phyloP scores from a whole-genome alignment of 169 alveolate genomes.

The Plasmodium fragile region DNA sequence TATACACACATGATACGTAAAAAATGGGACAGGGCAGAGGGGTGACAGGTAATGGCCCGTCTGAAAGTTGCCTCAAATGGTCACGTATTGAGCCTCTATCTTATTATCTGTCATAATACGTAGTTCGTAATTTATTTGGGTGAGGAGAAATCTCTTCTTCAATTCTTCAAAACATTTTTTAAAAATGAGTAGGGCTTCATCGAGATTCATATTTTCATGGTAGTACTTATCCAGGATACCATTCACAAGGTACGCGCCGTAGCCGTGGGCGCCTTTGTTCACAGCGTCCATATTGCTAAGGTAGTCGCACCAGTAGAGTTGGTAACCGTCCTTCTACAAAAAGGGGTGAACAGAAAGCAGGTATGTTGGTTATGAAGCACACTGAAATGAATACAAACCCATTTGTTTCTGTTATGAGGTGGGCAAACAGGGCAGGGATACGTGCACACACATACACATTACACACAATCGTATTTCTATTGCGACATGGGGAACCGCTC shows the following conservation, averaged over 20 bases:
- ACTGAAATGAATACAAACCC: not conserved
- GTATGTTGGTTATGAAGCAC: not conserved
- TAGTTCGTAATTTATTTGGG: conserved; percentile 86
- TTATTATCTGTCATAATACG: conserved; percentile 82
- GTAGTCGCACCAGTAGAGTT: conserved; percentile 93
- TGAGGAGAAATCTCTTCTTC: conserved; percentile 89
- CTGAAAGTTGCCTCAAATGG: conserved; percentile 5
- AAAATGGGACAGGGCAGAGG: not conserved
- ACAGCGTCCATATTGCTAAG: conserved; percentile 89
- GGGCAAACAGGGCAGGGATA: not conserved
- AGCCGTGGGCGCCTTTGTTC: conserved; percentile 94
- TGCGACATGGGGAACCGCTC: not conserved
- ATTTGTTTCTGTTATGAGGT: not conserved
- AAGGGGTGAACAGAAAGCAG: not conserved
- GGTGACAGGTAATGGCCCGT: not conserved
- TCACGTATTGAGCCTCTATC: conserved; percentile 77
- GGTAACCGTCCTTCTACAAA: conserved; percentile 89
- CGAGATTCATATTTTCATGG: conserved; percentile 87
- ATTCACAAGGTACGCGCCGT: conserved; percentile 91
- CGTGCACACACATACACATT: not conserved
- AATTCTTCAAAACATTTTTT: conserved; percentile 91
- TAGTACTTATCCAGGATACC: conserved; percentile 92
- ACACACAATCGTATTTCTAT: not conserved
- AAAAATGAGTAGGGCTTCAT: conserved; percentile 89
- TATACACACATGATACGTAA: not conserved